Base-by-base conservation (phyloP, 257 asterid genomes). In the Nicotiana benthamiana region DNA sequence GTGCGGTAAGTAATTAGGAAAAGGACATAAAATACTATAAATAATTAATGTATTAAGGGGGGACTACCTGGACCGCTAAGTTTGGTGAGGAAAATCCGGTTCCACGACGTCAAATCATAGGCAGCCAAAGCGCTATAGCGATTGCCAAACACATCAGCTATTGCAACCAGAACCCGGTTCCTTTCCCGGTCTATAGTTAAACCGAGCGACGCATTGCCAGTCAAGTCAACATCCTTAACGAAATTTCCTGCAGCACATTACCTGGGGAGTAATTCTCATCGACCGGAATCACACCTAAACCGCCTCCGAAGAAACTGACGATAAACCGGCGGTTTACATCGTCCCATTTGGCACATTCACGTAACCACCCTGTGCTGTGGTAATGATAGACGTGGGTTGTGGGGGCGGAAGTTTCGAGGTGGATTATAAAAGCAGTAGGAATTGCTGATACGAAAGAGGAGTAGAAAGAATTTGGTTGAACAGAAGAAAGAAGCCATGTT, bases 311-410 rank as follows among this genome's bases (percentile, higher is more conserved):
- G 88, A 90, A 91, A 62, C 97, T 90, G 72, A 95, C 97, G 61
- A 95, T 43, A 91, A 95, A 95, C 1, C 98, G 96, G 32, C 81
- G 57, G 92, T 89, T 87, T 63, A 67, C 74, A 32, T 86, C 89
- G 87, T 95, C 99, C 98, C 97, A 95, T 84, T 92, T 95, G 79
- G 91, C 61, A 85, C 93, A 86, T 90, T 95, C 99, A n/a, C 99
- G 90, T 70, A 95, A 76, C 94, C 95, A 93, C 1, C 97, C 96
- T 5, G 70, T 48, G 91, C 96, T 87, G 91, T 82, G 86, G 91
- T 84, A 92, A 85, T 87, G 81, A 86, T 82, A 90, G 22, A 82
- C 88, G 87, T 91, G 94, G 24, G 90, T 85, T n/a, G 87, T 43
- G 8, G 91, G 94, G 17, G 91, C 79, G 0, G 91, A 81, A 0